A percentile compares a stretch with the other conserved stretches of the same genome.
These are phyloP conservation scores for Candida endomychidarum DNA, from an alignment of 805 yeast species.

Conservation along the genomic window DNA sequence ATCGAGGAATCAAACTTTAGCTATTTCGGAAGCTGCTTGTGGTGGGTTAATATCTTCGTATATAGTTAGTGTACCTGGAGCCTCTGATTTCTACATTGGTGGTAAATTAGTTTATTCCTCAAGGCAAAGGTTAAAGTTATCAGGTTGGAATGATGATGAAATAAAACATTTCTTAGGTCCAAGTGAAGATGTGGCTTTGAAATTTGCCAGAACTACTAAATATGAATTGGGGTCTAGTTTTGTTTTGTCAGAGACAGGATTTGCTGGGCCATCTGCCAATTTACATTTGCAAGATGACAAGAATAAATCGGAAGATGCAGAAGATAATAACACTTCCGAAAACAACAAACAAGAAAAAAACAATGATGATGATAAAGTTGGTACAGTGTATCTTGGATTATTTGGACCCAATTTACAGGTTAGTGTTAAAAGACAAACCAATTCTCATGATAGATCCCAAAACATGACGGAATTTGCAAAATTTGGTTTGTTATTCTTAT, in stretches of 20 bases:
- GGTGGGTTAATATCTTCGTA: conserved; percentile 85
- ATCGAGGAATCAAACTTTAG: conserved; percentile 59
- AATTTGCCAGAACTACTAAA: conserved; percentile 75
- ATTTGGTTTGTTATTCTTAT: conserved; percentile 59
- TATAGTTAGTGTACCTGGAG: conserved; percentile 81
- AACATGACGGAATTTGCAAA: conserved; percentile 80
- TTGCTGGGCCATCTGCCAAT: conserved; percentile 71
- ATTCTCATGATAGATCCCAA: conserved; percentile 49
- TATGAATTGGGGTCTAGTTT: conserved; percentile 82
- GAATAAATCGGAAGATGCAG: no score
- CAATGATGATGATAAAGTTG: conserved; percentile 36
- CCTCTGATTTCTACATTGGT: conserved; percentile 79
- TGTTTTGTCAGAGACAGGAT: conserved; percentile 82
- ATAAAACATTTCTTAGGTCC: conserved; percentile 79
- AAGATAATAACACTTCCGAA: no score
- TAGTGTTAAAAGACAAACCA: conserved; percentile 48
- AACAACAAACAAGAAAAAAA: no score
- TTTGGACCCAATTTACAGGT: conserved; percentile 62
- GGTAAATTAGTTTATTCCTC: conserved; percentile 79
- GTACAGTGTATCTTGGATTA: conserved; percentile 71
- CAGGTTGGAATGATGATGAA: conserved; percentile 78
- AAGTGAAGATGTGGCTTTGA: conserved; percentile 67
- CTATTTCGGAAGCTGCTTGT: conserved; percentile 86
- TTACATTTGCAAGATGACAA: conserved; percentile 35
- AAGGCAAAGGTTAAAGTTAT: conserved; percentile 66